A percentile compares a stretch with the other conserved stretches of the same genome.
These are phyloP conservation scores for Leishmania gerbilli DNA, from an alignment of 208 protist genomes.

Conservation along the genomic window DNA sequence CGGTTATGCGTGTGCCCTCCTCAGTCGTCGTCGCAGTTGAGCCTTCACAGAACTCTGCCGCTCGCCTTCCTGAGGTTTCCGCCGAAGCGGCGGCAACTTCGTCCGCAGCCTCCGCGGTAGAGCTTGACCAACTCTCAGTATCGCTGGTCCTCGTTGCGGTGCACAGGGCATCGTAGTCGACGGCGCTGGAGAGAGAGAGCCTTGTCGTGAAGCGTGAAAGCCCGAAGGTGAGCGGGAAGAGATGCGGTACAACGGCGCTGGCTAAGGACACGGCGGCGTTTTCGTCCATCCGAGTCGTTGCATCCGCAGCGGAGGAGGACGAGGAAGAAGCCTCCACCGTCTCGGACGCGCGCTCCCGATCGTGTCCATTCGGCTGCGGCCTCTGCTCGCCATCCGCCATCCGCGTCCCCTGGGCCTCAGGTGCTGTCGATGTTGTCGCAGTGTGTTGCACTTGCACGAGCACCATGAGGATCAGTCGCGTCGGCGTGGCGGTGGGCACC, in stretches of 20 bases:
- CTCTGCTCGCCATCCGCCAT: not conserved
- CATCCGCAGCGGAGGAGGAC: not conserved
- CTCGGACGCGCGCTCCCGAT: not conserved
- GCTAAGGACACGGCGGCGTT: constrained; percentile 6
- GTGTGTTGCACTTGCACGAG: constrained; percentile 19
- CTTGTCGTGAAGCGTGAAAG: constrained; percentile 23
- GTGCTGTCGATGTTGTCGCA: not conserved
- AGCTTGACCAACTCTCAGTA: not conserved
- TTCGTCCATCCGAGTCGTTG: constrained; percentile 1
- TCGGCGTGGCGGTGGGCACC: constrained; percentile 9
- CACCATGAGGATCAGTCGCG: constrained; percentile 24
- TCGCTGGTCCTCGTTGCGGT: not conserved
- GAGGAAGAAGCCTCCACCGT: not conserved
- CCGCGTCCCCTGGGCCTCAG: not conserved
- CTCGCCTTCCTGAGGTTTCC: not conserved
- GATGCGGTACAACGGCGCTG: constrained; percentile 12
- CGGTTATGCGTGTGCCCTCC: not conserved
- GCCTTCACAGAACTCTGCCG: not conserved
- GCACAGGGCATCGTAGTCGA: constrained; percentile 23
- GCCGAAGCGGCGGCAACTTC: not conserved
- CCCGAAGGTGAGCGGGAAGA: constrained; percentile 23
- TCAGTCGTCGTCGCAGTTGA: not conserved
- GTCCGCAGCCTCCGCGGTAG: not conserved
- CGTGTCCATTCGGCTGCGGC: not conserved
- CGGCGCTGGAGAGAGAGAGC: constrained; percentile 20